Evolutionary conservation across 495 filamentous ascomycete species (phyloP).

Genomic region (Xylaria sp.): DNA sequence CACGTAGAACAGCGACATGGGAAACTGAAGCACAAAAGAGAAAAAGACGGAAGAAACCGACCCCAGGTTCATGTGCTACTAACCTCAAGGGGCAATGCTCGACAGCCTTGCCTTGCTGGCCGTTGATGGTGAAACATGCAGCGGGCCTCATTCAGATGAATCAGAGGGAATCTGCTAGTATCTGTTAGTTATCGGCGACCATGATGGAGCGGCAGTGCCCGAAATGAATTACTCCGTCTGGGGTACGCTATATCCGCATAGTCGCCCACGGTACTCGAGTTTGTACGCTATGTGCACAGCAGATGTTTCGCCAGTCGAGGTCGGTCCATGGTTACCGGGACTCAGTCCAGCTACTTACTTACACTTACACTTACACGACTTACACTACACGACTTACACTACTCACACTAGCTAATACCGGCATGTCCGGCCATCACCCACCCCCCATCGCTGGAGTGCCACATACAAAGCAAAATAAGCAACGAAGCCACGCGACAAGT

Average conservation of each 20-base stretch:
- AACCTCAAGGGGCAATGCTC: slow-evolving; percentile 18
- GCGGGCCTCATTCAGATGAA: slow-evolving; percentile 22
- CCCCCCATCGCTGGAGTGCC: too few species aligned
- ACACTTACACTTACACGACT: too few species aligned
- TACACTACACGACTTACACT: too few species aligned
- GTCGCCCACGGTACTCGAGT: background rate
- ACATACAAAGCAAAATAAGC: slow-evolving; percentile 8
- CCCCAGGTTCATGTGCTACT: slow-evolving; percentile 21
- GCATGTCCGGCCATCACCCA: slow-evolving; percentile 6
- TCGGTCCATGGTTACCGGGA: slow-evolving; percentile 4
- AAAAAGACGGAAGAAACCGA: slow-evolving; percentile 26
- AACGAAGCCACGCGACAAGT: slow-evolving; percentile 20
- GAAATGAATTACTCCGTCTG: slow-evolving; percentile 15
- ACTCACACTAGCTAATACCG: too few species aligned
- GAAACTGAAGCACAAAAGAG: background rate
- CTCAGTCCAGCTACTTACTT: too few species aligned
- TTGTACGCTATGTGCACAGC: background rate
- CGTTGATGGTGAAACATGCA: slow-evolving; percentile 26
- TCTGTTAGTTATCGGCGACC: too few species aligned
- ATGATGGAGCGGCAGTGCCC: slow-evolving; percentile 16
- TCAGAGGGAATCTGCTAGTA: background rate
- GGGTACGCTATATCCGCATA: slow-evolving; percentile 19
- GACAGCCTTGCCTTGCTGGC: slow-evolving; percentile 11
- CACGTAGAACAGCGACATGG: slow-evolving; percentile 6
- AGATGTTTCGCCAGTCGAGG: background rate